phyloP scores from a whole-genome alignment of 352 stramenopile species.

The Phytophthora tubulina region DNA sequence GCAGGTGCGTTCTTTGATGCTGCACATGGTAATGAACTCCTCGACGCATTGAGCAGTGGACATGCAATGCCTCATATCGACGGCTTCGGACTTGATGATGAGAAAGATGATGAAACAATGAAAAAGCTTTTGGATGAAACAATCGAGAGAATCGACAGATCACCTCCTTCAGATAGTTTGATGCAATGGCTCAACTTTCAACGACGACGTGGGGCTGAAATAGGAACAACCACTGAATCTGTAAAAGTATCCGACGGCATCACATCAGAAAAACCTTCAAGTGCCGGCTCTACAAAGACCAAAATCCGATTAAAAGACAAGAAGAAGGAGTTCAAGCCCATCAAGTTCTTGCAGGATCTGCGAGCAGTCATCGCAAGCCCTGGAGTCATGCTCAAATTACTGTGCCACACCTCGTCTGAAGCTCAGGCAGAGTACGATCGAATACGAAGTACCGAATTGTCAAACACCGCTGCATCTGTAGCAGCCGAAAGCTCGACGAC shows the following conservation, averaged over 20 bases:
- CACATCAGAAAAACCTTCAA: conserved; percentile 23
- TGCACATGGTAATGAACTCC: conserved; percentile 61
- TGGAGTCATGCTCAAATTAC: conserved; percentile 75
- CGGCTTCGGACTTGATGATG: conserved; percentile 52
- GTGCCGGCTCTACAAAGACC: not conserved
- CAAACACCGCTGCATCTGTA: conserved; percentile 31
- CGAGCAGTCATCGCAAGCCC: conserved; percentile 59
- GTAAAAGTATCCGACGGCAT: conserved; percentile 1
- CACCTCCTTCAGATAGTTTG: conserved; percentile 64
- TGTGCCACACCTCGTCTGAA: conserved; percentile 68
- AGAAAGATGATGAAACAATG: conserved; percentile 54
- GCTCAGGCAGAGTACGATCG: conserved; percentile 64
- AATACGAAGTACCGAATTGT: conserved; percentile 52
- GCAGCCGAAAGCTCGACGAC: conserved; percentile 62
- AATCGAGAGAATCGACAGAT: conserved; percentile 48
- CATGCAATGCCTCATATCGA: conserved; percentile 61
- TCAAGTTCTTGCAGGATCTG: conserved; percentile 76
- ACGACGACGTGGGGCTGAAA: conserved; percentile 52
- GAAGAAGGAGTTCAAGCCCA: conserved; percentile 69
- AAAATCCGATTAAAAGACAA: conserved; percentile 68
- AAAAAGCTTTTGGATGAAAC: conserved; percentile 39
- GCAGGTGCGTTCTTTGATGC: conserved; percentile 66
- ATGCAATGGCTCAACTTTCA: conserved; percentile 83
- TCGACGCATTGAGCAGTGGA: conserved; percentile 66
- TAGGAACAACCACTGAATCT: conserved; percentile 23